Evolutionary conservation across 2,329 filamentous ascomycete species (phyloP).

Genomic region (Colletotrichum sp.): DNA sequence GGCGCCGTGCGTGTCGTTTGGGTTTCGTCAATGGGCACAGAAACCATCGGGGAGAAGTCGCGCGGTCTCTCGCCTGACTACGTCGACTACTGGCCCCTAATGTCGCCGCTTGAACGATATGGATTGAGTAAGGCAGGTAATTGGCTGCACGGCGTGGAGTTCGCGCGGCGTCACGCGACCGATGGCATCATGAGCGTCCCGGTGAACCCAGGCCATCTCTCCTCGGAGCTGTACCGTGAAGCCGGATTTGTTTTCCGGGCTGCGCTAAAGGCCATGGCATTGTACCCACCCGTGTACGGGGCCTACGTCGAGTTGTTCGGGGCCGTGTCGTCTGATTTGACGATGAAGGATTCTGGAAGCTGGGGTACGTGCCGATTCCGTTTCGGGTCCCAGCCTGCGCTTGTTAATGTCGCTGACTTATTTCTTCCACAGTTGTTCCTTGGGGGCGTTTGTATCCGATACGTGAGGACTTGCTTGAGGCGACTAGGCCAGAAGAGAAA

Average conservation of each 20-base stretch:
- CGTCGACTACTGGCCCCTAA: slow-evolving; percentile 25
- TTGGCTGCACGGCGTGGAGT: slow-evolving; percentile 31
- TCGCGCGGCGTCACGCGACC: slow-evolving; percentile 28
- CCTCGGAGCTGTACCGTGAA: slow-evolving; percentile 21
- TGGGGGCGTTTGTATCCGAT: slow-evolving; percentile 15
- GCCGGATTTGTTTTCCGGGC: not conserved
- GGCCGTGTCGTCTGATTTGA: slow-evolving; percentile 46
- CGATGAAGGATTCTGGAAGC: slow-evolving; percentile 34
- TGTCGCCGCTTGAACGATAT: slow-evolving; percentile 26
- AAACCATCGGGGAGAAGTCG: slow-evolving; percentile 26
- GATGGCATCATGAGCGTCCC: slow-evolving; percentile 23
- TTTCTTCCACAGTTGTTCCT: not conserved
- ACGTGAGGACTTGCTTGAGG: slow-evolving; percentile 29
- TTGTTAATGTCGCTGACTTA: not conserved
- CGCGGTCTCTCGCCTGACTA: slow-evolving; percentile 28
- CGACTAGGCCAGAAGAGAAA: slow-evolving; percentile 26
- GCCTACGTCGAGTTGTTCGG: slow-evolving; percentile 54
- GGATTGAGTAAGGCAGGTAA: slow-evolving; percentile 33
- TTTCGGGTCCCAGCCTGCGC: not conserved
- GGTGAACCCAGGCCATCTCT: slow-evolving; percentile 42
- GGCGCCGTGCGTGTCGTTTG: slow-evolving; percentile 25
- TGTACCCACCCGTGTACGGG: slow-evolving; percentile 35
- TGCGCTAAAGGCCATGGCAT: slow-evolving; percentile 30
- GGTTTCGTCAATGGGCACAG: slow-evolving; percentile 30
- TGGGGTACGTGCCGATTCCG: slow-evolving; percentile 26